phyloP scores from a whole-genome alignment of 2,329 filamentous ascomycete species.

The Chaetomium strumarium region DNA sequence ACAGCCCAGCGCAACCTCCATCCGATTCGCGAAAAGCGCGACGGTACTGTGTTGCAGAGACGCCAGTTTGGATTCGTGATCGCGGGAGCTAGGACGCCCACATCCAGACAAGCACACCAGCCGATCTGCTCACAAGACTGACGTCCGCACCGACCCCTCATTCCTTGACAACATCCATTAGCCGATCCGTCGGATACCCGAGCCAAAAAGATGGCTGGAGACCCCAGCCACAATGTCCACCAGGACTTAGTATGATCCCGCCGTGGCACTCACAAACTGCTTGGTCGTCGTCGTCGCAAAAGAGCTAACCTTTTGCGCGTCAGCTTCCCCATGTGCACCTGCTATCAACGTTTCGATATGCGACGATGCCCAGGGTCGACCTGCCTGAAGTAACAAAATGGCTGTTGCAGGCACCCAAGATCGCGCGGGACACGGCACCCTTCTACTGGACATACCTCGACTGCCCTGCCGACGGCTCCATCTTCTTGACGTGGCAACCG shows the following conservation, averaged over 20 bases:
- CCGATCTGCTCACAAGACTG: not conserved
- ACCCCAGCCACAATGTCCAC: conserved; percentile 33
- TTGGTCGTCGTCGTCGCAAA: not conserved
- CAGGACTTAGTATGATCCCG: conserved; percentile 28
- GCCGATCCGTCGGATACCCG: not conserved
- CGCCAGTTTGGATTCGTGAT: conserved; percentile 8
- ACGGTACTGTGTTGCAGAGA: conserved; percentile 13
- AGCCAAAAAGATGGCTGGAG: conserved; percentile 20
- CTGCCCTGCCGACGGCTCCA: conserved; percentile 70
- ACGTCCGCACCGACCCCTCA: not conserved
- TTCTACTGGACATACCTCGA: conserved; percentile 94
- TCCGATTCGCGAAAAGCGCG: conserved; percentile 19
- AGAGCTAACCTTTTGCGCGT: conserved; percentile 1
- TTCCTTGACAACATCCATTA: not conserved
- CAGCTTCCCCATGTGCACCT: conserved; percentile 87
- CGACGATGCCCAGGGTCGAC: conserved; percentile 63
- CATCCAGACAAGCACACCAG: not conserved
- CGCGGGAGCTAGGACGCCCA: too few species aligned
- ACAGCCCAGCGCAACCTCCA: too few species aligned
- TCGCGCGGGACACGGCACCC: conserved; percentile 75
- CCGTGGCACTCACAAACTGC: not conserved
- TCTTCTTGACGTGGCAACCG: conserved; percentile 87
- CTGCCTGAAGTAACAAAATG: conserved; percentile 75
- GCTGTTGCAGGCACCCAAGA: conserved; percentile 75
- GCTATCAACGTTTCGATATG: conserved; percentile 76